These are phyloP conservation scores for Cyclotella distinguenda DNA, from an alignment of 108 stramenopile genomes.

Conservation along the genomic window DNA sequence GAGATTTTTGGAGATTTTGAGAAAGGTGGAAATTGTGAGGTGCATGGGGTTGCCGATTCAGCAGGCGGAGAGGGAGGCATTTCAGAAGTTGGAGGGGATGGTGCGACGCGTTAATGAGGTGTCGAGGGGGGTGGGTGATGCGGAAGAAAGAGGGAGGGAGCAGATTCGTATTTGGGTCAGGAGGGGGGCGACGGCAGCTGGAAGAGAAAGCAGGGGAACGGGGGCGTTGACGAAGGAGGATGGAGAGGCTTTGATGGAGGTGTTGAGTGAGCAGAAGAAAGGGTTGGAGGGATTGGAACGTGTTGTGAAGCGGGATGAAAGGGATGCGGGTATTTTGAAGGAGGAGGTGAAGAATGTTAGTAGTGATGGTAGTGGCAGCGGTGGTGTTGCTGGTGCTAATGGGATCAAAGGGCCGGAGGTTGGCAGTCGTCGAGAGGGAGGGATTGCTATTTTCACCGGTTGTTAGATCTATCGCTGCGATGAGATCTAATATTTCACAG, in stretches of 20 bases:
- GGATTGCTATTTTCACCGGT: conserved; percentile 3
- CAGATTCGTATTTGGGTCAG: conserved; percentile 28
- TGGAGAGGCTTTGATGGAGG: conserved; percentile 33
- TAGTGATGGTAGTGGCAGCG: neutral
- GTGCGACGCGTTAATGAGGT: conserved; percentile 12
- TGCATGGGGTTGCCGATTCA: conserved; percentile 73
- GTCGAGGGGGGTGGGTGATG: conserved; percentile 8
- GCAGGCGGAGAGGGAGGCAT: conserved; percentile 56
- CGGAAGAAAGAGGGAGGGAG: conserved; percentile 34
- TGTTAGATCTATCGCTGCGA: no score
- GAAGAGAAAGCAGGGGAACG: conserved; percentile 2
- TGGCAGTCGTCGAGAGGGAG: neutral
- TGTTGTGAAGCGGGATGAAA: conserved; percentile 38
- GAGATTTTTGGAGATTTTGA: conserved; percentile 69
- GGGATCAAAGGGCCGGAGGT: neutral
- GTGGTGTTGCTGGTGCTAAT: neutral
- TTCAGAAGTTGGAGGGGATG: conserved; percentile 35
- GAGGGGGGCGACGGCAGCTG: conserved; percentile 22
- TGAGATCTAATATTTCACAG: no score
- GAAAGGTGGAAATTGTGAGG: conserved; percentile 69
- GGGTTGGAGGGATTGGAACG: conserved; percentile 42
- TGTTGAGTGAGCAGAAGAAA: conserved; percentile 37
- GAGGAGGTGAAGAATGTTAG: conserved; percentile 26
- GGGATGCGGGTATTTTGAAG: conserved; percentile 41
- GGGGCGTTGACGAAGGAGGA: conserved; percentile 35